phyloP scores from a whole-genome alignment of 2,329 filamentous ascomycete species.

The Beauveria brongniartii region DNA sequence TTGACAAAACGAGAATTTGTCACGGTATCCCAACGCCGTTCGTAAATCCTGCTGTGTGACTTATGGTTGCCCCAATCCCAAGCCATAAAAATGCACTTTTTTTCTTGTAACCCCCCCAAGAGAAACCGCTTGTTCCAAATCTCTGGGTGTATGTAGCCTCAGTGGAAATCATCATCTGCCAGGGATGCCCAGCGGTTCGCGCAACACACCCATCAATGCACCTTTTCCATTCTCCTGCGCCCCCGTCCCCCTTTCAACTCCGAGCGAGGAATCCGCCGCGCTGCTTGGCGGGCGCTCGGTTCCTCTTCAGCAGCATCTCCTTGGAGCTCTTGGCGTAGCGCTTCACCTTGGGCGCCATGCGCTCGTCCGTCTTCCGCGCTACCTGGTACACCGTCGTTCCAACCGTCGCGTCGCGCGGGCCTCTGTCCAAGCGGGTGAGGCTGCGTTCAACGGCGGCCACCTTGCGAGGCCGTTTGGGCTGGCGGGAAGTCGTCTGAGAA shows the following conservation, averaged over 20 bases:
- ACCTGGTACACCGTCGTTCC: slow-evolving; percentile 48
- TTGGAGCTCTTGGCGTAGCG: slow-evolving; percentile 35
- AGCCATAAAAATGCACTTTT: background rate
- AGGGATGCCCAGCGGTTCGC: too few relatives aligned
- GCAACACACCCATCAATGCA: too few relatives aligned
- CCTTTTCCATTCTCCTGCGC: background rate
- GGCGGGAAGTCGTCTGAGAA: background rate
- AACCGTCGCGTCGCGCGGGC: slow-evolving; percentile 39
- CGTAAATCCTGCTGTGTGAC: background rate
- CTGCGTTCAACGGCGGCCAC: slow-evolving; percentile 32
- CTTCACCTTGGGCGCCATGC: slow-evolving; percentile 40
- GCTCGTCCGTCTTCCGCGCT: slow-evolving; percentile 33
- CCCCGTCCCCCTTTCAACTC: background rate
- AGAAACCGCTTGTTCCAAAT: too few relatives aligned
- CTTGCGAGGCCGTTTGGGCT: slow-evolving; percentile 34
- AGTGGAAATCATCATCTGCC: too few relatives aligned
- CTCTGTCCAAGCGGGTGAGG: slow-evolving; percentile 29
- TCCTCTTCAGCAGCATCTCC: slow-evolving; percentile 38
- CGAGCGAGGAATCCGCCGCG: slow-evolving; percentile 36
- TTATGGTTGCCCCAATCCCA: background rate
- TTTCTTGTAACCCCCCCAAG: background rate
- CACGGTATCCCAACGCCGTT: background rate
- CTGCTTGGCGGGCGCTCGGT: slow-evolving; percentile 28
- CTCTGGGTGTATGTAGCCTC: too few relatives aligned
- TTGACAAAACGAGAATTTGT: background rate